phyloP scores from a whole-genome alignment of 352 stramenopile genomes.

The Pythium rishiriense region DNA sequence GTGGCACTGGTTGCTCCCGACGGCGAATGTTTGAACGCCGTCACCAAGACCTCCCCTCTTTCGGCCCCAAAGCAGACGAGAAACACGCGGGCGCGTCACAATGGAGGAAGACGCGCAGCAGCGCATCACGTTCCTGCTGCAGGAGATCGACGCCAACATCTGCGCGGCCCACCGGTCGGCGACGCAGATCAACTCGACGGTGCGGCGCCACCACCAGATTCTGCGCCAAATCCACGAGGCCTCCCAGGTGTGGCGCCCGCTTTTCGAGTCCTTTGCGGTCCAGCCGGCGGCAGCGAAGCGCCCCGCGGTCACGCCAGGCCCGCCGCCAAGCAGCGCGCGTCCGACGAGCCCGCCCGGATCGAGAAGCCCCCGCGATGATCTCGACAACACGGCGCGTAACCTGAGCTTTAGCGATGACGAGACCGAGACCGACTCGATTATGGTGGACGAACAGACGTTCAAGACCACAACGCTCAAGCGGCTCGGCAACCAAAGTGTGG shows the following conservation, averaged over 20 bases:
- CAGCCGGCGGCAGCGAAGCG: constrained; percentile 38
- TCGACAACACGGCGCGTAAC: constrained; percentile 25
- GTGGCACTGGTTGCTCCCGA: background rate
- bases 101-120: constrained; percentile 80
- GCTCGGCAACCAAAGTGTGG: constrained; percentile 33
- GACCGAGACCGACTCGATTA: constrained; percentile 38
- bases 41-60: background rate
- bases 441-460: constrained; percentile 58
- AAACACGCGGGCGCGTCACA: background rate
- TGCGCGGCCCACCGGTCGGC: constrained; percentile 73
- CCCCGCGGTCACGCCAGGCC: constrained; percentile 41
- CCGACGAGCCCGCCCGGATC: constrained; percentile 11
- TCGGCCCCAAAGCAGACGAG: background rate
- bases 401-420: constrained; percentile 35
- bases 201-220: constrained; percentile 75
- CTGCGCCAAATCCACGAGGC: constrained; percentile 71
- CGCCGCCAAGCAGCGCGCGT: constrained; percentile 30
- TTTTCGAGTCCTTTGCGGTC: constrained; percentile 73
- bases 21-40: constrained; percentile 1
- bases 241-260: constrained; percentile 71
- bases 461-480: constrained; percentile 72
- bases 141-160: constrained; percentile 86
- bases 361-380: constrained; percentile 2
- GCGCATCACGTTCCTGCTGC: constrained; percentile 80
- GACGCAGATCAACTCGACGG: constrained; percentile 71